Evolutionary conservation across 1,284 basidiomycete genomes (phyloP).

Genomic region (Cryptococcus depauperatus): DNA sequence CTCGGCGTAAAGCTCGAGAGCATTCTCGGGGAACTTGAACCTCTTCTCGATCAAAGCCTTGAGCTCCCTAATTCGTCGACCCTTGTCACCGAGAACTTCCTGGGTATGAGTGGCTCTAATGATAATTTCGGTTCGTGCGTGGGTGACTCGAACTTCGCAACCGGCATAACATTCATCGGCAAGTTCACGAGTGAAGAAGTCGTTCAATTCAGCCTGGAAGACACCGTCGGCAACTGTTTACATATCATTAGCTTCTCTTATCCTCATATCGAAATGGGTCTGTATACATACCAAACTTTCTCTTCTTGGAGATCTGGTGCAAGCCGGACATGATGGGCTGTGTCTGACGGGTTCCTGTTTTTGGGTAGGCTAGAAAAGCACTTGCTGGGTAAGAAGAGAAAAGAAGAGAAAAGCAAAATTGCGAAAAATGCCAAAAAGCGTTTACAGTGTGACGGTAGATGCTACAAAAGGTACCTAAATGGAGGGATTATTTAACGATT

Average conservation of each 20-base stretch:
- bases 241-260: no score
- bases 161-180: slow-evolving; percentile 99
- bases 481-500: background rate
- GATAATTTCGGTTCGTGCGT: slow-evolving; percentile 99
- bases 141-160: slow-evolving; percentile 98
- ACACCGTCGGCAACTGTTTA: slow-evolving; percentile 75
- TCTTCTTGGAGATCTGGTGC: slow-evolving; percentile 84
- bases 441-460: background rate
- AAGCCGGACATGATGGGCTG: slow-evolving; percentile 28
- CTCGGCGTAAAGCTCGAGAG: slow-evolving; percentile 98
- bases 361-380: slow-evolving; percentile 9
- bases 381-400: slow-evolving; percentile 1
- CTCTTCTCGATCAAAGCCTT: slow-evolving; percentile 98
- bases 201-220: slow-evolving; percentile 85
- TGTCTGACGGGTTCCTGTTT: background rate
- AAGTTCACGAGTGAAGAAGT: slow-evolving; percentile 98
- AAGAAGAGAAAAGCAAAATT: slow-evolving; percentile 1
- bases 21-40: slow-evolving; percentile 99
- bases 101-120: slow-evolving; percentile 99
- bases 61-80: slow-evolving; percentile 97
- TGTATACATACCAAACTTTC: no score
- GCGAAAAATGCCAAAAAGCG: background rate
- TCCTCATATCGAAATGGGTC: no score
- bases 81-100: slow-evolving; percentile 99
- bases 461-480: background rate